phyloP scores from a whole-genome alignment of 768 basidiomycete species.

The Agaricus blazei region DNA sequence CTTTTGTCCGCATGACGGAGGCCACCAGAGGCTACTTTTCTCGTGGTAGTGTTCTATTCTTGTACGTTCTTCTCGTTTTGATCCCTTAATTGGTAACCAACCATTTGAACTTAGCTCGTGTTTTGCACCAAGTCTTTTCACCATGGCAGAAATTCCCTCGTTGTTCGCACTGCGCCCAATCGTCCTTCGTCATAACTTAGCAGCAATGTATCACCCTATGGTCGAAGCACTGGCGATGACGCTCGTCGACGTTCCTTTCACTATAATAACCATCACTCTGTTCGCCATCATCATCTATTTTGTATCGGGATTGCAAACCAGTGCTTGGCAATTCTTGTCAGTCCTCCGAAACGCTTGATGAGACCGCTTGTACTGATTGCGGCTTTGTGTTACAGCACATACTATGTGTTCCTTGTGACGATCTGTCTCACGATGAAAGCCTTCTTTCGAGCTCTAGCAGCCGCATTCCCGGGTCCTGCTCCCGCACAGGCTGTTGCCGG shows the following conservation, averaged over 20 bases:
- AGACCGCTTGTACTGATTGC: background rate
- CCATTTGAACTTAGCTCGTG: conserved; percentile 30
- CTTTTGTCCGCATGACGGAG: conserved; percentile 51
- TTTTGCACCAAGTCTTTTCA: conserved; percentile 53
- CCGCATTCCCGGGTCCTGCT: conserved; percentile 52
- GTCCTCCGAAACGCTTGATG: conserved; percentile 15
- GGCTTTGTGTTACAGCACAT: conserved; percentile 35
- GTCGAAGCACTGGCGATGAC: conserved; percentile 46
- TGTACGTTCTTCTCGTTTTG: conserved; percentile 31
- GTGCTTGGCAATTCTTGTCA: conserved; percentile 62
- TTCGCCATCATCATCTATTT: conserved; percentile 58
- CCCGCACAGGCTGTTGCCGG: conserved; percentile 59
- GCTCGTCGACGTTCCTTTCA: conserved; percentile 57
- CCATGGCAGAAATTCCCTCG: conserved; percentile 64
- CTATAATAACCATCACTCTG: conserved; percentile 36
- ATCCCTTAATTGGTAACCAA: background rate
- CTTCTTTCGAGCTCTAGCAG: conserved; percentile 67
- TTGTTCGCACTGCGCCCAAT: conserved; percentile 61
- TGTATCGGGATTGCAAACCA: conserved; percentile 49
- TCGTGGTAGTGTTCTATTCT: conserved; percentile 70
- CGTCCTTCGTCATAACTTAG: conserved; percentile 48
- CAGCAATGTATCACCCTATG: conserved; percentile 51
- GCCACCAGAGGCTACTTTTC: conserved; percentile 59
- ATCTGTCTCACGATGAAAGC: conserved; percentile 67
- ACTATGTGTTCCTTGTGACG: conserved; percentile 51